Conservation (phyloP, 2,329 filamentous ascomycete genomes). For the Aspergillaceae sp. region DNA sequence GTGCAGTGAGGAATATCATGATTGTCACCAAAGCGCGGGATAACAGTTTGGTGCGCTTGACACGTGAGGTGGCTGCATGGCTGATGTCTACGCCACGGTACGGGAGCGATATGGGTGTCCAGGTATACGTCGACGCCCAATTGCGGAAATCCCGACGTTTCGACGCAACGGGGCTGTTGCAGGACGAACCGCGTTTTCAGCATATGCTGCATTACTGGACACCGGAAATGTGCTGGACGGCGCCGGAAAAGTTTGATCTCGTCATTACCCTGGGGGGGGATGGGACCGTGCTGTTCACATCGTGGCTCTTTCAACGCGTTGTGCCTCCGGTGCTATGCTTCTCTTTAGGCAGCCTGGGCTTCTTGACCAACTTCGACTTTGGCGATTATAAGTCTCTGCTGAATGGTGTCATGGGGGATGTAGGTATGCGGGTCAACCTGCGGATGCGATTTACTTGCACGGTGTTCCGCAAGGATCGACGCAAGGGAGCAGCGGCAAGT, state of each 20-base stretch:
- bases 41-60: conserved; percentile 83
- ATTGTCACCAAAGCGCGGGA: conserved; percentile 97
- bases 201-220: conserved; percentile 93
- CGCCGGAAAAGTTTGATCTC: conserved; percentile 90
- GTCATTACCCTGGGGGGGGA: conserved; percentile 90
- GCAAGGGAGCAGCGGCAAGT: conserved; percentile 39
- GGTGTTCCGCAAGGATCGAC: conserved; percentile 64
- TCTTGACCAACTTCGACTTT: conserved; percentile 95
- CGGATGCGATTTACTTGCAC: conserved; percentile 99
- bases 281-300: conserved; percentile 92
- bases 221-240: conserved; percentile 86
- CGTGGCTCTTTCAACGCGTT: conserved; percentile 92
- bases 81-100: conserved; percentile 82
- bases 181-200: conserved; percentile 65
- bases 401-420: conserved; percentile 81
- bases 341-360: conserved; percentile 82
- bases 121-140: conserved; percentile 97
- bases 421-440: conserved; percentile 93
- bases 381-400: conserved; percentile 79
- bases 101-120: conserved; percentile 80
- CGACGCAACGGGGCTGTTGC: conserved; percentile 62
- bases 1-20: conserved; percentile 90
- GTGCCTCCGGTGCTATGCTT: conserved; percentile 92
- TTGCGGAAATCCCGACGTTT: conserved; percentile 82
- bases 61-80: conserved; percentile 80